These are phyloP conservation scores for Candida argentea DNA, from an alignment of 805 yeast species.

Conservation along the genomic window DNA sequence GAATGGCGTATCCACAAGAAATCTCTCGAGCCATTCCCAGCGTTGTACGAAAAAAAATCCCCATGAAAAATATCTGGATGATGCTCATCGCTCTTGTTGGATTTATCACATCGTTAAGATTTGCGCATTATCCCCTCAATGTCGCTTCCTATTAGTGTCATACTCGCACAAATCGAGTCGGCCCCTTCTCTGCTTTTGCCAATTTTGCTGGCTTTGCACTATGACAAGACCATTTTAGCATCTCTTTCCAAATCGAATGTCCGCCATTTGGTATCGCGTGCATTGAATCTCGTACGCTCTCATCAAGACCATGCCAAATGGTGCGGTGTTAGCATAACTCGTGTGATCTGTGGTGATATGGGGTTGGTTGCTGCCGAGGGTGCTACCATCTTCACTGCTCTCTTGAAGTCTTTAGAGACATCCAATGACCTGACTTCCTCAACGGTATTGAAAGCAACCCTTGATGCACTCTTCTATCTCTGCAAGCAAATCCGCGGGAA, in stretches of 20 bases:
- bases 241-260: constrained; percentile 40
- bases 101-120: constrained; percentile 1
- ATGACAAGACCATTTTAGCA: constrained; percentile 20
- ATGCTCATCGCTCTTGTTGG: not conserved
- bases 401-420: constrained; percentile 32
- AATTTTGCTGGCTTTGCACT: constrained; percentile 19
- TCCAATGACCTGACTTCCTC: constrained; percentile 24
- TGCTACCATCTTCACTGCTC: constrained; percentile 23
- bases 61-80: too few species aligned
- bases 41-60: too few species aligned
- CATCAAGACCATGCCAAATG: constrained; percentile 39
- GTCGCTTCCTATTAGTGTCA: constrained; percentile 5
- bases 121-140: too few species aligned
- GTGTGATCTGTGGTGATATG: constrained; percentile 31
- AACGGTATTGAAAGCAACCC: constrained; percentile 24
- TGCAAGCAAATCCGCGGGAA: constrained; percentile 58
- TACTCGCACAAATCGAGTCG: constrained; percentile 5
- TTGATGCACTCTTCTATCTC: constrained; percentile 31
- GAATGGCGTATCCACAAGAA: too few species aligned
- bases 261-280: constrained; percentile 38
- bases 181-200: constrained; percentile 16
- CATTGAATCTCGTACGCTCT: constrained; percentile 33
- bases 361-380: constrained; percentile 33
- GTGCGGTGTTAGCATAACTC: constrained; percentile 48
- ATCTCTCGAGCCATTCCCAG: too few species aligned